Conservation (phyloP, 208 protist species). For the Herpetomonas muscarum region DNA sequence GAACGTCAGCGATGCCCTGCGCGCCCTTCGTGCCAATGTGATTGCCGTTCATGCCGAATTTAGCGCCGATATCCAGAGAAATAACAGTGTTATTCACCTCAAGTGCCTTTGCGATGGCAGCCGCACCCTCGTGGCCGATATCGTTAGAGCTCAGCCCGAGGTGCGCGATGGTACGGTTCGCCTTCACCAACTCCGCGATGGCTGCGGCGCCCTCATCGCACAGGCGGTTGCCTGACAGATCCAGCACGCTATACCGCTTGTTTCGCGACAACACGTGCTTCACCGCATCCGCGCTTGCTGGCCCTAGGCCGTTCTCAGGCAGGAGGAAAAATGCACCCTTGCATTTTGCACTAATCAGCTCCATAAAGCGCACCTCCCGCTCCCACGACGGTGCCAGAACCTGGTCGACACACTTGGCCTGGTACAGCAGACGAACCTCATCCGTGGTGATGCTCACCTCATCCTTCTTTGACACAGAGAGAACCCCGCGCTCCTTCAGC, state of each 20-base stretch:
- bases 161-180: slow-evolving; percentile 78
- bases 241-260: slow-evolving; percentile 81
- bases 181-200: slow-evolving; percentile 74
- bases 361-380: slow-evolving; percentile 89
- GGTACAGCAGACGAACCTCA: slow-evolving; percentile 79
- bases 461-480: slow-evolving; percentile 44
- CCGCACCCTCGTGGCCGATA: slow-evolving; percentile 77
- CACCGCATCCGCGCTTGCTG: slow-evolving; percentile 66
- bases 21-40: slow-evolving; percentile 86
- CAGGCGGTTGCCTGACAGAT: slow-evolving; percentile 88
- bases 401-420: slow-evolving; percentile 87
- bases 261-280: slow-evolving; percentile 78
- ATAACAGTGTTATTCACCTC: slow-evolving; percentile 88
- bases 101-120: slow-evolving; percentile 70
- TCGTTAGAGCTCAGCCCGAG: slow-evolving; percentile 89
- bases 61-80: slow-evolving; percentile 84
- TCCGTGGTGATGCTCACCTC: slow-evolving; percentile 70
- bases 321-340: slow-evolving; percentile 85
- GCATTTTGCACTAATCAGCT: slow-evolving; percentile 87
- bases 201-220: slow-evolving; percentile 77
- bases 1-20: slow-evolving; percentile 66
- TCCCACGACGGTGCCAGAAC: slow-evolving; percentile 75
- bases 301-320: slow-evolving; percentile 83
- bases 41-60: slow-evolving; percentile 87
- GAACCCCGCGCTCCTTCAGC: slow-evolving; percentile 53